Base-by-base conservation (phyloP, 257 asterid species). In the Sherardia arvensis region DNA sequence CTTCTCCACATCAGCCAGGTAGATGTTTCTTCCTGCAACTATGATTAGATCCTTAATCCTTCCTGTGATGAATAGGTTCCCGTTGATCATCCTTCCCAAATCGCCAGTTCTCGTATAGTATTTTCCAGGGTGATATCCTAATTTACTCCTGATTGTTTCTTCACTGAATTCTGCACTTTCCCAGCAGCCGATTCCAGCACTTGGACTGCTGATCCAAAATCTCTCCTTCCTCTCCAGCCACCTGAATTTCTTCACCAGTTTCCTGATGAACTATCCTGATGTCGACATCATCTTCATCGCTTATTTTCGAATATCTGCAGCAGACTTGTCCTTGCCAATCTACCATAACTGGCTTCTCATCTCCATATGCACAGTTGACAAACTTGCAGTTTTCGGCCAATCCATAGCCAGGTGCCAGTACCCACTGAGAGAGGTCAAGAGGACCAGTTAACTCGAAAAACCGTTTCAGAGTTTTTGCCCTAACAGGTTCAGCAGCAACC, bases 261-360 rank as follows among this genome's bases (percentile, higher is more conserved):
- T 88, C 90, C 9, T 84, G 91, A 73, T 88, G 78, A 23, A 88
- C 80, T 53, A 84, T 84, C 77, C 78, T 76, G 27, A 84, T 71
- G 55, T 84, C 94, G 40, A 79, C 79, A 53, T 88, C 88, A 26
- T 63, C 88, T 29, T 63, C 74, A 65, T 85, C 76, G n/a, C 72
- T 57, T 8, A 68, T 27, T 63, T 71, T 63, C 43, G 64, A 73
- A 15, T 82, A 85, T 25, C 96, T 94, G 38, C 96, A 88, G 43
- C 94, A 69, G 14, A 88, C 91, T 67, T 90, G 67, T 69, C 96
- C 94, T 75, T 88, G 94, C 96, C 96, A 88, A 64, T 88, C 96
- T 59, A 88, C 83, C 71, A 82, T 36, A 20, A 84, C 34, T 15
- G 96, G 87, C 36, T 69, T 84, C 62, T 84, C 83, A 75, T 84